Base-by-base conservation (phyloP, 768 basidiomycete species). In the Suillus paluster region DNA sequence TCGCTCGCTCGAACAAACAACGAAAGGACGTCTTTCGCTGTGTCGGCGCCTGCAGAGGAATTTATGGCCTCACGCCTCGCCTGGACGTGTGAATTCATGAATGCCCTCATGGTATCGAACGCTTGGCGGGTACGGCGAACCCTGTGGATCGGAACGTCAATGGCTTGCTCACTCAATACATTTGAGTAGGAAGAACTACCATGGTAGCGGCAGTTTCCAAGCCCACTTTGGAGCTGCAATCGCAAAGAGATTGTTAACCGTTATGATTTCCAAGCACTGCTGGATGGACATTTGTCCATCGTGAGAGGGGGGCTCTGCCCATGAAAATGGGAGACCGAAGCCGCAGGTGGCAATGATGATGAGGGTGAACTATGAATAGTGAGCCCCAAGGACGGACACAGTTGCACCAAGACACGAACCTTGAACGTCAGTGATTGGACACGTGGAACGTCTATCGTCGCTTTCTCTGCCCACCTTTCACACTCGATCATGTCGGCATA, bases 241-340 rank as follows among this genome's bases (percentile, higher is more conserved):
- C 4, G 70, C 69, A 30, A 71, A 71, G 8, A n/a, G 1, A 14
- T 50, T 63, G 0, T 56, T 64, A 17, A 61, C 56, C 19, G 59
- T 52, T 42, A 71, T 60, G 12, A 65, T 61, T 21, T 62, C 54
- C n/a, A 71, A 34, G 48, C 67, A 67, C n/a, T 73, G 62, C 38
- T 65, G 67, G 36, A 71, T 49, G 9, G 50, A 56, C 62, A 71
- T 67, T 57, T 70, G 63, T 42, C 58, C 64, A 48, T 63, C 50
- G 11, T 64, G 53, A 30, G 50, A 45, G 52, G 71, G 67, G 2
- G 60, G 59, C 33, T 63, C 49, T 11, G 42, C 27, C 69, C 71
- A 71, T 36, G 64, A 62, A 56, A 65, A 69, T 41, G 69, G 65
- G 48, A 73, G 50, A 27, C 70, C 67, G 21, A 73, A 73, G 27